Evolutionary conservation across 257 asterid species (phyloP).

Genomic region (Salvia hispanica): DNA sequence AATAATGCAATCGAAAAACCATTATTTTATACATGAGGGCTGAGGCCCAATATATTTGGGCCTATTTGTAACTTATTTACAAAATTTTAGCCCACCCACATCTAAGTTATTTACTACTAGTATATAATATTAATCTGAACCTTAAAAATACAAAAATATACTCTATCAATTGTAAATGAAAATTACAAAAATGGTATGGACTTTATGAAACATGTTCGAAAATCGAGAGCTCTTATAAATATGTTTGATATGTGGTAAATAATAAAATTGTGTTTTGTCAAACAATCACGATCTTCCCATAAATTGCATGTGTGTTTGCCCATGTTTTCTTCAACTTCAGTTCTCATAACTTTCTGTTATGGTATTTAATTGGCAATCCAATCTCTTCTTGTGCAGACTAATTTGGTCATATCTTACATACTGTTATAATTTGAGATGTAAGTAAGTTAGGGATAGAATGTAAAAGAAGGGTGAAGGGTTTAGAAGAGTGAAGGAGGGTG

Average conservation of each 20-base stretch:
- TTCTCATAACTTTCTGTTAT: background rate
- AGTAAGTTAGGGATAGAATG: background rate
- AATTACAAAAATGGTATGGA: too few species aligned
- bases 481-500: background rate
- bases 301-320: background rate
- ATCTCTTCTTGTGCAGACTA: background rate
- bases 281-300: too few species aligned
- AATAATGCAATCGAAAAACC: too few species aligned
- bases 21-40: background rate
- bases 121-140: too few species aligned
- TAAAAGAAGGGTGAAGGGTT: background rate
- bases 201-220: too few species aligned
- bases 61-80: too few species aligned
- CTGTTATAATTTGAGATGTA: background rate
- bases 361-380: background rate
- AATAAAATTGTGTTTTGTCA: too few species aligned
- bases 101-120: background rate
- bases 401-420: background rate
- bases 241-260: too few species aligned
- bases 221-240: too few species aligned
- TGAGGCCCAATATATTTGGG: background rate
- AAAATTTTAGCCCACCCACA: background rate
- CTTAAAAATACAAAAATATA: too few species aligned
- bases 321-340: background rate
- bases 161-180: too few species aligned